phyloP scores from a whole-genome alignment of 2,329 filamentous ascomycete genomes.

The Pyrenochaeta sp. region DNA sequence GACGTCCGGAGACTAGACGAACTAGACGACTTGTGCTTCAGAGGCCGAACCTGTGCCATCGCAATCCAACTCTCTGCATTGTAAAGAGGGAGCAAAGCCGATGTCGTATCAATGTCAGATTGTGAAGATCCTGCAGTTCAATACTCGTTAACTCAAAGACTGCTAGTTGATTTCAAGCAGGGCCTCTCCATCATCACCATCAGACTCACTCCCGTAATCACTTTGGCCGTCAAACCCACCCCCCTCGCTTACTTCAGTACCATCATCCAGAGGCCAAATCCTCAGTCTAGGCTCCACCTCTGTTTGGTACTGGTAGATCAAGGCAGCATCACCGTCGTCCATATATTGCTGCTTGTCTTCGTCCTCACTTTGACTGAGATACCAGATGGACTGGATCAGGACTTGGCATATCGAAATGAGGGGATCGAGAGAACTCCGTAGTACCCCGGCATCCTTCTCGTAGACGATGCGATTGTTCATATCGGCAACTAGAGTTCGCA shows the following conservation, averaged over 20 bases:
- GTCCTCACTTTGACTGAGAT: conserved; percentile 29
- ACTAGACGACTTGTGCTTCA: too few relatives aligned
- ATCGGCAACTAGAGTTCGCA: conserved; percentile 25
- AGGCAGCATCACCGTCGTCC: conserved; percentile 24
- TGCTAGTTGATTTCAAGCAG: conserved; percentile 26
- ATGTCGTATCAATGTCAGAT: background rate
- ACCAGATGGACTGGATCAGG: conserved; percentile 27
- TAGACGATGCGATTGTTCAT: conserved; percentile 29
- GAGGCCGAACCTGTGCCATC: too few relatives aligned
- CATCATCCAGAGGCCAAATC: conserved; percentile 37
- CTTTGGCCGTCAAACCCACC: conserved; percentile 44
- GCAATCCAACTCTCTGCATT: background rate
- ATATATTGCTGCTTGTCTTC: conserved; percentile 25
- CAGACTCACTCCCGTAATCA: conserved; percentile 48
- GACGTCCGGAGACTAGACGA: too few relatives aligned
- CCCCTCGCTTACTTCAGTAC: conserved; percentile 36
- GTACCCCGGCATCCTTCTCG: conserved; percentile 31
- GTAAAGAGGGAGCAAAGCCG: background rate
- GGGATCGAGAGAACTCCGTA: conserved; percentile 32
- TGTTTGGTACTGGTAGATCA: conserved; percentile 30
- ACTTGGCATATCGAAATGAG: conserved; percentile 30
- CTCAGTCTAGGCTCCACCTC: conserved; percentile 33
- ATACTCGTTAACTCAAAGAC: conserved; percentile 3
- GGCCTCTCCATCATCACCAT: conserved; percentile 28
- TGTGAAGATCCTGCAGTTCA: background rate